Conservation (phyloP, 2,329 filamentous ascomycete species). For the Proliferodiscus dingleyae region DNA sequence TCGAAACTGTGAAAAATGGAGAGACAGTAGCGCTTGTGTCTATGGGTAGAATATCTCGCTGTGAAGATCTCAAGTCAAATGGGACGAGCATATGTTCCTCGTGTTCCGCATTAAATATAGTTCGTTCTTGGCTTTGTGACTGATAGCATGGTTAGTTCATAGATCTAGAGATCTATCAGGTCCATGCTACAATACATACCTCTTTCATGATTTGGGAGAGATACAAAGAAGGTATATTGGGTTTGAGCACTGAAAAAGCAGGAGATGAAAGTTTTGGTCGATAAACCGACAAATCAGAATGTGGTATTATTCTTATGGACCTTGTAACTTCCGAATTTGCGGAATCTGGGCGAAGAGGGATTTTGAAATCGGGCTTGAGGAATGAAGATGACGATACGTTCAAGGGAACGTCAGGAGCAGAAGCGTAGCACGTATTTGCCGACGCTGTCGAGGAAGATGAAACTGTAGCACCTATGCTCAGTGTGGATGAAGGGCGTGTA, state of each 20-base stretch:
- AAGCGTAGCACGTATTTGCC: not conserved
- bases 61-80: not conserved
- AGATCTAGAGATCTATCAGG: not conserved
- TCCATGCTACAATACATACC: slow-evolving; percentile 10
- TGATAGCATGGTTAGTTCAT: not conserved
- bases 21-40: not conserved
- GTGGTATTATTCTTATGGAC: slow-evolving; percentile 2
- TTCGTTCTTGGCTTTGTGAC: not conserved
- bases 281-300: not conserved
- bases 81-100: not conserved
- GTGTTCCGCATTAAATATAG: not conserved
- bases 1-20: not conserved
- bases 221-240: slow-evolving; percentile 8
- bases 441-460: slow-evolving; percentile 8
- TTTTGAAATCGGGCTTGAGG: slow-evolving; percentile 15
- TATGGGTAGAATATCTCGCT: not conserved
- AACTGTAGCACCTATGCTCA: slow-evolving; percentile 1
- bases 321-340: slow-evolving; percentile 4
- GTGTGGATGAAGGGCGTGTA: slow-evolving; percentile 3
- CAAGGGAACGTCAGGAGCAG: not conserved
- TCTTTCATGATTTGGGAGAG: slow-evolving; percentile 17
- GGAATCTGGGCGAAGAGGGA: slow-evolving; percentile 15
- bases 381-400: slow-evolving; percentile 1
- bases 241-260: not conserved
- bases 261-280: slow-evolving; percentile 10